Base-by-base conservation (phyloP, 1,284 basidiomycete species). In the Cutaneotrichosporon spelunceum region DNA sequence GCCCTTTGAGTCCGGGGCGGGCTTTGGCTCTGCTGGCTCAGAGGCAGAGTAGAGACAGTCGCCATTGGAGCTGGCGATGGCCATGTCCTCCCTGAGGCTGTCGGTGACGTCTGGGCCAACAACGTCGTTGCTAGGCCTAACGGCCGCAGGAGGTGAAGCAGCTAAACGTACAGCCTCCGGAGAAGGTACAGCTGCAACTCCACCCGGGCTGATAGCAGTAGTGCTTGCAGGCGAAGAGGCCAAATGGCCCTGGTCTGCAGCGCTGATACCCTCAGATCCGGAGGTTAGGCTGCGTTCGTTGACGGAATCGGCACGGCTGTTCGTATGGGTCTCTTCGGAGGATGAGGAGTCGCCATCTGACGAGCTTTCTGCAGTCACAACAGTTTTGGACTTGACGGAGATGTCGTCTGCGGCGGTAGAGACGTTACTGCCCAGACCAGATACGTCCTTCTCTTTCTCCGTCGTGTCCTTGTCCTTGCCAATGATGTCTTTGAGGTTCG, bases 401-500 rank as follows among this genome's bases (percentile, higher is more conserved):
- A 42, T 7, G 19, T 42, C 39, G 16, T 42, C 39, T 7, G 39
- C 19, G 39, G n/a, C 19, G 39, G 19, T 19, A 9, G 39, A 21
- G 19, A 42, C 2, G 19, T 16, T 19, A 7, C 19, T n/a, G 7
- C 39, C 39, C 19, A 42, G 39, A 19, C 39, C 39, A 9, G 39
- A 19, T 7, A 42, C 30, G 27, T n/a, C 24, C 27, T 50, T 30
- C 26, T 50, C 48, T 27, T 50, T 27, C 45, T 48, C 45, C 21
- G 8, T 48, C 14, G 26, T 48, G 45, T 48, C 23, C 23, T 48
- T 48, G 23, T 48, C 45, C 45, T 48, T 48, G 45, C 23, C 45
- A 7, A 42, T 42, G 7, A 42, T 19, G 19, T 42, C 39, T 9
- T n/a, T 19, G 19, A 42, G 39, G 13, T 11, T 48, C 9, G 45